Base-by-base conservation (phyloP, 495 filamentous ascomycete genomes). In the Cercophora scortea region DNA sequence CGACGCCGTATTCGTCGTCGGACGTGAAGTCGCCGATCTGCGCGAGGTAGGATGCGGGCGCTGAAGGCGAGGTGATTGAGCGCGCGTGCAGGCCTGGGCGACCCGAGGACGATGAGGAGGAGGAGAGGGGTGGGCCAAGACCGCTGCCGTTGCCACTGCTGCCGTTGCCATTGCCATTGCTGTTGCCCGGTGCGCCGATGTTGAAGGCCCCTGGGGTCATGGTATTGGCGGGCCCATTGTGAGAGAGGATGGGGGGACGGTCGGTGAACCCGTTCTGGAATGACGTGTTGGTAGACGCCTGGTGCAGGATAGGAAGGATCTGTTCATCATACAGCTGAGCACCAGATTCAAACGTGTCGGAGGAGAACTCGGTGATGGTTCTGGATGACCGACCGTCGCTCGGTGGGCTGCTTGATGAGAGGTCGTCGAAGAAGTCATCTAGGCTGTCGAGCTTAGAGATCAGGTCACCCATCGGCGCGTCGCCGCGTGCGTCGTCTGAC, bases 261-360 rank as follows among this genome's bases (percentile, higher is more conserved):
- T 95, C 90, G 1, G 85, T 79, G 47, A 95, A 91, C 41, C 88
- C 88, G 59, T 88, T 92, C 53, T 96, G 90, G 65, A 98, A 92
- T 0, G 89, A 93, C 0, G 88, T 91, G 49, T 72, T 73, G 47
- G 62, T 73, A 4, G 73, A 74, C 2, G 74, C 73, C 57, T 90
- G 88, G 56, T 89, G 84, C 13, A 97, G 71, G 49, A 98, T 95
- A 0, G 93, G 93, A 4, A 91, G 79, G 11, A 92, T 94, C 60
- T 95, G 87, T 61, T 92, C 92, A 62, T 97, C 91, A 64, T 98
- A 97, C 4, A 96, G 75, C 62, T 89, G 85, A 11, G 90, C 89
- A 15, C 83, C 86, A 33, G 83, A 84, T 53, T 95, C 90, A 36
- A 82, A 82, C 45, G 70, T 72, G 47, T 77, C 79, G 13, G 72